Conservation (phyloP, 805 yeast species). For the Metschnikowia colocasiae region DNA sequence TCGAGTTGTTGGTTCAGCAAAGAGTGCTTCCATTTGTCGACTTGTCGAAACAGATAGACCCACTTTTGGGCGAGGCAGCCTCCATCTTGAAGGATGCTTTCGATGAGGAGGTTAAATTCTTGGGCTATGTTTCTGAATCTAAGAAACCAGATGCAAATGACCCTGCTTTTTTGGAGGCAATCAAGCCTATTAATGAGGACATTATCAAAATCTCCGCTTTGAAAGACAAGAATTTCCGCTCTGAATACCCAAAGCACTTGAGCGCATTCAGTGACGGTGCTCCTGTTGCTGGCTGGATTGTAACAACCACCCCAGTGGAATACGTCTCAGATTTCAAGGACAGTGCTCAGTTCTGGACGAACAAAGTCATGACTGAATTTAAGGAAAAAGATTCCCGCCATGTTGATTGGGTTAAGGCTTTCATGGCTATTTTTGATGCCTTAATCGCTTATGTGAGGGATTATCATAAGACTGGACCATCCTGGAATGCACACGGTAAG, state of each 20-base stretch:
- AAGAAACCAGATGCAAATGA: constrained; percentile 62
- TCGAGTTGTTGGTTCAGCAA: constrained; percentile 50
- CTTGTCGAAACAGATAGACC: constrained; percentile 51
- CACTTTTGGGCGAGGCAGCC: constrained; percentile 56
- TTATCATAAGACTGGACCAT: constrained; percentile 77
- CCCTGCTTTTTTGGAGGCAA: constrained; percentile 50
- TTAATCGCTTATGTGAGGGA: constrained; percentile 72
- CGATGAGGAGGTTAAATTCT: constrained; percentile 53
- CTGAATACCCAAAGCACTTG: constrained; percentile 63
- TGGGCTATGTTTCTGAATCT: constrained; percentile 55
- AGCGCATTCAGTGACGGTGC: constrained; percentile 86
- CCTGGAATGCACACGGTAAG: constrained; percentile 65
- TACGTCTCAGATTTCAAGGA: constrained; percentile 81
- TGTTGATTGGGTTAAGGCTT: constrained; percentile 77
- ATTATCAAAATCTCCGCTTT: constrained; percentile 56
- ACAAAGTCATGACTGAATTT: constrained; percentile 81
- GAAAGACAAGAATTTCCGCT: constrained; percentile 73
- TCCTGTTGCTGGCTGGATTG: constrained; percentile 89
- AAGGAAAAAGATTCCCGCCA: constrained; percentile 67
- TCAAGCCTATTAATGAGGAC: constrained; percentile 64
- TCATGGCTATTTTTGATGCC: constrained; percentile 60
- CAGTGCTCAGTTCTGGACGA: constrained; percentile 90
- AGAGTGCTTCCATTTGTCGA: constrained; percentile 58
- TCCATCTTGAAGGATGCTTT: constrained; percentile 50
- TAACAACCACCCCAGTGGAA: constrained; percentile 69